Evolutionary conservation across 257 asterid genomes (phyloP).

Genomic region (Leonotis leonurus): DNA sequence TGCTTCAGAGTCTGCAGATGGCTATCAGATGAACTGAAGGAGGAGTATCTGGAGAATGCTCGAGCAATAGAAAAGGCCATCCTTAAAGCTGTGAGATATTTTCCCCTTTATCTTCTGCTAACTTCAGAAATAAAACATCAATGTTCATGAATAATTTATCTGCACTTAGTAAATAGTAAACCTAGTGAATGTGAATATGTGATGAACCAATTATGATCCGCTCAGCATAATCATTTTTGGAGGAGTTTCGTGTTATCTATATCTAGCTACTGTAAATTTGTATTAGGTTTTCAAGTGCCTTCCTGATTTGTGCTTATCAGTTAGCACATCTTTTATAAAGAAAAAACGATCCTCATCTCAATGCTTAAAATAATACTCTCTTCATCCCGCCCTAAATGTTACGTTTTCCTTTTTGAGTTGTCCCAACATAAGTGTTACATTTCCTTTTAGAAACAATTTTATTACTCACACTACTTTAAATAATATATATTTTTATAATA

Average conservation of each 20-base stretch:
- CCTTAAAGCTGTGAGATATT: slow-evolving; percentile 62
- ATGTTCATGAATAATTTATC: not conserved
- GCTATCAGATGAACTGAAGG: slow-evolving; percentile 57
- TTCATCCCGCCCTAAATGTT: too few species aligned
- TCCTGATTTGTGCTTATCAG: not conserved
- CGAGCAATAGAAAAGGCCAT: slow-evolving; percentile 53
- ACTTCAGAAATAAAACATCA: not conserved
- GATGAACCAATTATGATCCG: not conserved
- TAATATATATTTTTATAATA: too few species aligned
- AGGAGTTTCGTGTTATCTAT: not conserved
- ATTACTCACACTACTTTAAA: too few species aligned
- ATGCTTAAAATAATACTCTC: not conserved
- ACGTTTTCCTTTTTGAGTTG: too few species aligned
- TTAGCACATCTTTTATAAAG: not conserved
- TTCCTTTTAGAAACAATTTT: too few species aligned
- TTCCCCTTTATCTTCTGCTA: slow-evolving; percentile 12
- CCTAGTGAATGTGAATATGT: not conserved
- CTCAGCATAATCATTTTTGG: not conserved
- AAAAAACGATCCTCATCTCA: not conserved
- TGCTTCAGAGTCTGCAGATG: slow-evolving; percentile 64
- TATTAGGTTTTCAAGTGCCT: not conserved
- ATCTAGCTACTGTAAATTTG: not conserved
- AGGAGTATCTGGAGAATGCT: slow-evolving; percentile 51
- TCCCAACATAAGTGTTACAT: too few species aligned
- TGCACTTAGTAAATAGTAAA: not conserved